A percentile compares a stretch with the other conserved stretches of the same genome.
Conservation (phyloP, 306 rosid genomes). For the Benincasa hispida region DNA sequence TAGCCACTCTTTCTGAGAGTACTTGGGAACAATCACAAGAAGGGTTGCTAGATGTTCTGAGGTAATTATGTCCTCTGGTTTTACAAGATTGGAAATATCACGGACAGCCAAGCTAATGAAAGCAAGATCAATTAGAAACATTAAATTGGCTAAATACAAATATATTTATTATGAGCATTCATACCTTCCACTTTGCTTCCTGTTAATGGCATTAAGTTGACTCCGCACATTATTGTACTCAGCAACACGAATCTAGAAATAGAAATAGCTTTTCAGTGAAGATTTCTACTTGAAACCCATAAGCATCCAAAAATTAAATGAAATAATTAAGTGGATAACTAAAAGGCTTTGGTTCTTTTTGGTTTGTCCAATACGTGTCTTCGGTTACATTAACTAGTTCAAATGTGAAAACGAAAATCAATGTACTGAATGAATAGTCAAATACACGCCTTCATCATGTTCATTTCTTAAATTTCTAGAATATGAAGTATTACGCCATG, state of each 20-base stretch:
- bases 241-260: conserved; percentile 61
- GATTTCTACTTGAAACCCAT: neutral
- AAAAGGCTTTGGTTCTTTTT: neutral
- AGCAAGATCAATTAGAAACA: neutral
- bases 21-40: conserved; percentile 81
- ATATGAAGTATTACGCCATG: neutral
- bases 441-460: neutral
- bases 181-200: conserved; percentile 93
- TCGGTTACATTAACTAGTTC: neutral
- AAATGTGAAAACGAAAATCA: neutral
- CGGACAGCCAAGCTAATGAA: conserved; percentile 78
- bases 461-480: neutral
- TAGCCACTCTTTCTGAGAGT: conserved; percentile 90
- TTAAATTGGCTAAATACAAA: neutral
- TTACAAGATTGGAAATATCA: conserved; percentile 81
- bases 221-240: conserved; percentile 77
- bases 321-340: neutral
- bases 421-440: neutral
- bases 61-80: conserved; percentile 67
- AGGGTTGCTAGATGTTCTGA: conserved; percentile 79
- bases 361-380: neutral
- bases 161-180: neutral
- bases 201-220: conserved; percentile 75
- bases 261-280: conserved; percentile 10
- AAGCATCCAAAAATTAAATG: neutral